Percentiles rank a stretch among this genome's conserved stretches.
Evolutionary conservation across 2,329 filamentous ascomycete species (phyloP).

Genomic region (Falciphora oryzae): DNA sequence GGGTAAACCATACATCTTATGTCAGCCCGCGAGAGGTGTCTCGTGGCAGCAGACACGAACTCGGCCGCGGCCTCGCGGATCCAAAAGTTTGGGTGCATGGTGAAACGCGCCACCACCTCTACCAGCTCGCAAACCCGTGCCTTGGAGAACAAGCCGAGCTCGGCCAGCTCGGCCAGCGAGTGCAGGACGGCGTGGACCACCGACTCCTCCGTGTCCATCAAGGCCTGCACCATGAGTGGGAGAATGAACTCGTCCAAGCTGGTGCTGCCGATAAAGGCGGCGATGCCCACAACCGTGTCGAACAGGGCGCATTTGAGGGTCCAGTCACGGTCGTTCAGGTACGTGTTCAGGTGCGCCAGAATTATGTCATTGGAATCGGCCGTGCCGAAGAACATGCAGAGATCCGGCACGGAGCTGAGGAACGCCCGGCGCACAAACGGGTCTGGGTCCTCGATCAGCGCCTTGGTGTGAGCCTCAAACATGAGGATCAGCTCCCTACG

Average conservation of each 20-base stretch:
- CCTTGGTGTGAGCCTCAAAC: slow-evolving; percentile 85
- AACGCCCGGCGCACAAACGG: slow-evolving; percentile 85
- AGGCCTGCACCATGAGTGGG: slow-evolving; percentile 89
- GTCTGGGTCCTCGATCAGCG: slow-evolving; percentile 80
- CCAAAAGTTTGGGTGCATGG: slow-evolving; percentile 93
- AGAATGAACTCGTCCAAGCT: slow-evolving; percentile 93
- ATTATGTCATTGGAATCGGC: slow-evolving; percentile 94
- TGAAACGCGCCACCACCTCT: slow-evolving; percentile 75
- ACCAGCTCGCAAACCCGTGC: slow-evolving; percentile 83
- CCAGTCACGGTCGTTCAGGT: slow-evolving; percentile 95
- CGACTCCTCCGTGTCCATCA: slow-evolving; percentile 89
- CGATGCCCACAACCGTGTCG: slow-evolving; percentile 88
- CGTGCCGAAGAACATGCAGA: slow-evolving; percentile 93
- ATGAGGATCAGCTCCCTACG: slow-evolving; percentile 73
- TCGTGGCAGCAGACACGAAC: slow-evolving; percentile 72
- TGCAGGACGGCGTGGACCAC: slow-evolving; percentile 88
- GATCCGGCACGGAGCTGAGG: slow-evolving; percentile 79
- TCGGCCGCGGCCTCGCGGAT: slow-evolving; percentile 84
- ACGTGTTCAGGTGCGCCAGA: slow-evolving; percentile 91
- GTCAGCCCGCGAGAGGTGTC: slow-evolving; percentile 72
- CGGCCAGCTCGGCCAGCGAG: slow-evolving; percentile 81
- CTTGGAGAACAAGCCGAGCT: slow-evolving; percentile 79
- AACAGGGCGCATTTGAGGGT: slow-evolving; percentile 95
- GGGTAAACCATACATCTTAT: slow-evolving; percentile 78
- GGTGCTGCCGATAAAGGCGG: slow-evolving; percentile 80